These are phyloP conservation scores for Penicillium steckii DNA, from an alignment of 495 filamentous ascomycete genomes.

Conservation along the genomic window DNA sequence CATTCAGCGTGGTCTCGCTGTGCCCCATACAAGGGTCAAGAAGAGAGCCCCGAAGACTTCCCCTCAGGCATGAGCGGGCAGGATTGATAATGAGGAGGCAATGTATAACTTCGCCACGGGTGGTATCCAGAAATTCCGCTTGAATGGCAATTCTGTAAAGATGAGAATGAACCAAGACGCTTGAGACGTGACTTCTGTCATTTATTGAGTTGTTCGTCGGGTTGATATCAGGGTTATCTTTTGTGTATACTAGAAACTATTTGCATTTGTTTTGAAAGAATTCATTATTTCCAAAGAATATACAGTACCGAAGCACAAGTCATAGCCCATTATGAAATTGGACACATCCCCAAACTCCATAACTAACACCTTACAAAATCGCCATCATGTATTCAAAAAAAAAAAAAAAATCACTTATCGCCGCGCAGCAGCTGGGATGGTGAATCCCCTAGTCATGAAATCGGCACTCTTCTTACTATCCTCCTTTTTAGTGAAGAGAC, in stretches of 20 bases:
- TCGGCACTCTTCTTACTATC: slow-evolving; percentile 56
- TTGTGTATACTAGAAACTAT: slow-evolving; percentile 29
- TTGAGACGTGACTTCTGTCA: not conserved
- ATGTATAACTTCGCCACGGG: not conserved
- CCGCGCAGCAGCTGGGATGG: slow-evolving; percentile 49
- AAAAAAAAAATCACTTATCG: slow-evolving; percentile 19
- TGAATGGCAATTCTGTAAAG: slow-evolving; percentile 5
- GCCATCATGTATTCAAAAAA: not conserved
- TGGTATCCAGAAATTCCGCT: not conserved
- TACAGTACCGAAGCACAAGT: slow-evolving; percentile 21
- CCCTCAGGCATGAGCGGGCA: not conserved
- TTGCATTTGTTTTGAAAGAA: slow-evolving; percentile 12
- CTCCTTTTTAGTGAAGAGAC: slow-evolving; percentile 61
- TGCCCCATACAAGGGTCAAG: slow-evolving; percentile 1
- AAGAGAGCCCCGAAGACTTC: not conserved
- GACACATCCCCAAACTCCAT: not conserved
- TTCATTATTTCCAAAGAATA: slow-evolving; percentile 12
- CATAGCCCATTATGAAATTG: not conserved
- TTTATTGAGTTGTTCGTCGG: slow-evolving; percentile 2
- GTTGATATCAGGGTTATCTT: slow-evolving; percentile 16
- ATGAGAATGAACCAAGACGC: not conserved
- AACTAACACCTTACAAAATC: slow-evolving; percentile 1
- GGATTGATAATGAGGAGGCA: not conserved
- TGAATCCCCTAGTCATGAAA: slow-evolving; percentile 78
- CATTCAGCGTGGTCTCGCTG: slow-evolving; percentile 53